Conservation (phyloP, 225 moss, liverwort and hornwort genomes). For the Ulota crispa region DNA sequence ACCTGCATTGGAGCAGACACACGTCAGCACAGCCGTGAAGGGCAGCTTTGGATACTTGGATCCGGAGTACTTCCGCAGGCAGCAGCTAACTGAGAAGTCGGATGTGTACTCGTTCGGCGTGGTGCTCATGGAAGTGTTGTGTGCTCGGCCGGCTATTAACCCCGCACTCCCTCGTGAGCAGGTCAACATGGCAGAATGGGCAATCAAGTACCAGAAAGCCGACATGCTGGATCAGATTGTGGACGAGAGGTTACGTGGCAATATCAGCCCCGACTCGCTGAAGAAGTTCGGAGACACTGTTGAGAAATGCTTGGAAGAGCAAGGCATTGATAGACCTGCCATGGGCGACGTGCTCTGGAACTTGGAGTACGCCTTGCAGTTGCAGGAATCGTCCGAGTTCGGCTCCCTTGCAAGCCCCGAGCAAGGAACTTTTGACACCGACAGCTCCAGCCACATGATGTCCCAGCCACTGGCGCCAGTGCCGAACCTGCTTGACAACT, state of each 20-base stretch:
- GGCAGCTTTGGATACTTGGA: slow-evolving; percentile 95
- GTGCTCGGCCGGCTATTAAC: slow-evolving; percentile 93
- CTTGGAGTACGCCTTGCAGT: slow-evolving; percentile 90
- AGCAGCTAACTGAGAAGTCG: slow-evolving; percentile 91
- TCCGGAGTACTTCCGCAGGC: slow-evolving; percentile 96
- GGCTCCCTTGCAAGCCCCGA: slow-evolving; percentile 41
- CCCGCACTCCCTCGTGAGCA: slow-evolving; percentile 92
- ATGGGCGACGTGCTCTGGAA: slow-evolving; percentile 99
- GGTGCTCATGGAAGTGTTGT: slow-evolving; percentile 97
- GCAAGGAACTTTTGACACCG: slow-evolving; percentile 42
- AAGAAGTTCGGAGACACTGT: slow-evolving; percentile 88
- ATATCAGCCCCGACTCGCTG: slow-evolving; percentile 70
- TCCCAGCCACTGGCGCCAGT: slow-evolving; percentile 49
- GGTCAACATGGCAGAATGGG: slow-evolving; percentile 99
- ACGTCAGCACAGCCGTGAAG: slow-evolving; percentile 98
- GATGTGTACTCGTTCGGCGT: slow-evolving; percentile 98
- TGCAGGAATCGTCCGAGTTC: slow-evolving; percentile 66
- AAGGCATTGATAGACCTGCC: slow-evolving; percentile 89
- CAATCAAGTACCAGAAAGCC: slow-evolving; percentile 96
- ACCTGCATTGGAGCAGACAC: slow-evolving; percentile 86
- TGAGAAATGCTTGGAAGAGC: slow-evolving; percentile 97
- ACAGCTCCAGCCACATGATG: slow-evolving; percentile 52
- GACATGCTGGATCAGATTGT: slow-evolving; percentile 93
- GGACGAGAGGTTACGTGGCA: slow-evolving; percentile 69
- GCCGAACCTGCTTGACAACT: slow-evolving; percentile 52